phyloP scores from a whole-genome alignment of 805 yeast genomes.

The Myxozyma melibiosi region DNA sequence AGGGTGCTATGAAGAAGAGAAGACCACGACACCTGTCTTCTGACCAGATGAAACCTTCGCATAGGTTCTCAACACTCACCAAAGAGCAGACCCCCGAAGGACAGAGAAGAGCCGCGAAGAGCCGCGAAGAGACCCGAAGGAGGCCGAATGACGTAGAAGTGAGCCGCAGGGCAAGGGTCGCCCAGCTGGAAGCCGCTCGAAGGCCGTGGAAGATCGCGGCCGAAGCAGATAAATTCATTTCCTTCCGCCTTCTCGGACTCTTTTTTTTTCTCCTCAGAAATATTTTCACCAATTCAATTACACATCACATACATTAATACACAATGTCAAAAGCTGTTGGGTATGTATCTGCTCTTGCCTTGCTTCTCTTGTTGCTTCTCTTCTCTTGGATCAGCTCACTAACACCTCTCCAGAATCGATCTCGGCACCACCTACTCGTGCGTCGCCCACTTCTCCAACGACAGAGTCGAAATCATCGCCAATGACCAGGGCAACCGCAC shows the following conservation, averaged over 20 bases:
- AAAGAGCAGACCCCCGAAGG: too few relatives aligned
- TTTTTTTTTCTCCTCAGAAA: background rate
- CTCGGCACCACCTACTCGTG: constrained; percentile 98
- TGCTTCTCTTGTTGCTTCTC: background rate
- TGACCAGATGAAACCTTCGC: too few relatives aligned
- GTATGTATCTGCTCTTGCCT: constrained; percentile 14
- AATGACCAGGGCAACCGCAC: constrained; percentile 99
- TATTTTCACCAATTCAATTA: background rate
- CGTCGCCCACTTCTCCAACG: constrained; percentile 85
- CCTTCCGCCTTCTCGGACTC: background rate
- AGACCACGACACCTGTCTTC: too few relatives aligned
- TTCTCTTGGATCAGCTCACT: background rate
- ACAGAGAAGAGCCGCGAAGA: too few relatives aligned
- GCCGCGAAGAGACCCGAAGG: constrained; percentile 2
- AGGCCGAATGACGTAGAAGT: constrained; percentile 6
- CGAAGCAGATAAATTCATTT: constrained; percentile 14
- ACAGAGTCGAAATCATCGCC: constrained; percentile 92
- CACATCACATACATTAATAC: constrained; percentile 11
- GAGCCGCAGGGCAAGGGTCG: constrained; percentile 16
- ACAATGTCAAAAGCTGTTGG: constrained; percentile 57
- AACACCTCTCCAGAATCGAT: constrained; percentile 64
- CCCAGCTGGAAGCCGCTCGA: constrained; percentile 22
- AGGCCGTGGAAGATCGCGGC: constrained; percentile 22
- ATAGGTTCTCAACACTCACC: too few relatives aligned
- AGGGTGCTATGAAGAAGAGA: too few relatives aligned